A percentile compares a stretch with the other conserved stretches of the same genome.
phyloP scores from a whole-genome alignment of 768 basidiomycete genomes.

The Hemileccinum impolitum region DNA sequence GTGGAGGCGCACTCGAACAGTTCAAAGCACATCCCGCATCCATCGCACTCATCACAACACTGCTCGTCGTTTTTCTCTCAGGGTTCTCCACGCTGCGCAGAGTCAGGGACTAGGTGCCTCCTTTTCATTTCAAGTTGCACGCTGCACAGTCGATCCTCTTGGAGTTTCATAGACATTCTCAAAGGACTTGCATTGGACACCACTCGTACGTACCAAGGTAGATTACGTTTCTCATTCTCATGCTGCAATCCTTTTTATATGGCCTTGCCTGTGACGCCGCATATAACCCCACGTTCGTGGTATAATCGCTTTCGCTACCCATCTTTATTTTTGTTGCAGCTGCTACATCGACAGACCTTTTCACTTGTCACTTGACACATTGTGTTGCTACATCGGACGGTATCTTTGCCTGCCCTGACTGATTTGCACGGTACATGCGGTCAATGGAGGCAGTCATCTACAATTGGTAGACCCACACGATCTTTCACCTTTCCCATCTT shows the following conservation, averaged over 20 bases:
- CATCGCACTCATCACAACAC: conserved; percentile 31
- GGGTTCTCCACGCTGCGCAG: conserved; percentile 35
- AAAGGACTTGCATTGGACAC: conserved; percentile 29
- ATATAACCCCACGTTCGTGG: conserved; percentile 14
- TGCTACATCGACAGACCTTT: conserved; percentile 7
- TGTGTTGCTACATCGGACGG: conserved; percentile 1
- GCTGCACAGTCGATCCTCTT: conserved; percentile 8
- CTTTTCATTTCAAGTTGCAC: background rate
- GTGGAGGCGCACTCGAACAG: conserved; percentile 30
- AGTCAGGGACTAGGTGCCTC: conserved; percentile 22
- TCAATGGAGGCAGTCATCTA: conserved; percentile 3
- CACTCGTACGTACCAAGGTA: conserved; percentile 28
- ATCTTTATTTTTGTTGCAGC: conserved; percentile 1
- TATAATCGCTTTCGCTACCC: conserved; percentile 20
- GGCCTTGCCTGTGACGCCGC: conserved; percentile 9
- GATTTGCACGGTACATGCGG: conserved; percentile 4
- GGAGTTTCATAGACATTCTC: conserved; percentile 22
- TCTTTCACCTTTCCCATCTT: background rate
- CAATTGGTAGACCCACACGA: background rate
- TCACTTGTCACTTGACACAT: conserved; percentile 2
- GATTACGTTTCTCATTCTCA: conserved; percentile 19
- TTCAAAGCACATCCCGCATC: conserved; percentile 31
- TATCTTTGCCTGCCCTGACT: background rate
- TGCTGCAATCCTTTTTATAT: conserved; percentile 22
- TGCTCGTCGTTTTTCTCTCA: conserved; percentile 30